Percentiles rank a stretch among this genome's conserved stretches.
Evolutionary conservation across 306 rosid genomes (phyloP).

Genomic region (Biancaea sappan): DNA sequence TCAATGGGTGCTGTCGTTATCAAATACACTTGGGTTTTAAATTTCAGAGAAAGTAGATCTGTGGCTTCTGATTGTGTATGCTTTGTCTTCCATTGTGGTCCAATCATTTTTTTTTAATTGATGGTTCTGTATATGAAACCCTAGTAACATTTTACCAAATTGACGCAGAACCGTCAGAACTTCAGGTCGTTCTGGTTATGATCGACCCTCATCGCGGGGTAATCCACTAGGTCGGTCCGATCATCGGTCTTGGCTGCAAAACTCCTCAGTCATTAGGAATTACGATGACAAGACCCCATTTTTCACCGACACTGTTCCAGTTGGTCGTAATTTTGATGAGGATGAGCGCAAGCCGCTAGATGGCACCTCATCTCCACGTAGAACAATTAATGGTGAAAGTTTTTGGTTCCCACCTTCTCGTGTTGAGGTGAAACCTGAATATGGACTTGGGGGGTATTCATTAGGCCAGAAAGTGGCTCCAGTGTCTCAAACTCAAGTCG

Average conservation of each 20-base stretch:
- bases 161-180: conserved; percentile 58
- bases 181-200: conserved; percentile 71
- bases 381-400: conserved; percentile 73
- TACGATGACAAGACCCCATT: conserved; percentile 75
- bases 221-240: conserved; percentile 65
- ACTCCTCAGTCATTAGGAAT: conserved; percentile 72
- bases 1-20: neutral
- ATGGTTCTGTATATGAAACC: conserved; percentile 44
- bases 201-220: conserved; percentile 73
- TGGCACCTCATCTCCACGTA: conserved; percentile 63
- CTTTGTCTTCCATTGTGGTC: neutral
- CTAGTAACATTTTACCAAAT: neutral
- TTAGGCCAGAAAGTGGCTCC: conserved; percentile 56
- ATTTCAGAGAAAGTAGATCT: conserved; percentile 35
- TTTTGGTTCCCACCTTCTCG: conserved; percentile 43
- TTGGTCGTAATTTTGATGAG: conserved; percentile 92
- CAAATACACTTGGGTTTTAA: neutral
- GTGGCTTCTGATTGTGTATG: conserved; percentile 1
- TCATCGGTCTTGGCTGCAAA: conserved; percentile 79
- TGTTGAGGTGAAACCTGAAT: conserved; percentile 54
- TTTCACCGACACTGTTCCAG: conserved; percentile 58
- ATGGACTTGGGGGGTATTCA: conserved; percentile 55
- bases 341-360: conserved; percentile 93
- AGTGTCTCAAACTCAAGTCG: conserved; percentile 43
- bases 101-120: neutral